Percentiles rank a stretch among this genome's conserved stretches.
Conservation (phyloP, 139 green algal genomes). For the Coccomyxa sp. region DNA sequence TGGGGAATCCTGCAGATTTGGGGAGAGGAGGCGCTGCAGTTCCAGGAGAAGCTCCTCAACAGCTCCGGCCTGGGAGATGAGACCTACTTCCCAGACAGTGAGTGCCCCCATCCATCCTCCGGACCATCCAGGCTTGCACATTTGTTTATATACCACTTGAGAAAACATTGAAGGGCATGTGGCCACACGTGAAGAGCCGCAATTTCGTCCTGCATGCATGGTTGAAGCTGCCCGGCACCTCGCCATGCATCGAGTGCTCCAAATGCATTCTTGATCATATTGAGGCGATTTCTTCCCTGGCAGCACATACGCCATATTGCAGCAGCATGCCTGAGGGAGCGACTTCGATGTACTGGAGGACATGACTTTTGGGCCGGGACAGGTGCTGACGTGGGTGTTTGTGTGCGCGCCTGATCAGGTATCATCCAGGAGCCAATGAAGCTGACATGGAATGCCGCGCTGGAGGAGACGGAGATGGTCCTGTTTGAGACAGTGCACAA, state of each 20-base stretch:
- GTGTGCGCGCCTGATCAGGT: background rate
- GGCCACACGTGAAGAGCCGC: no score
- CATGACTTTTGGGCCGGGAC: no score
- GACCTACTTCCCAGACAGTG: slow-evolving; percentile 85
- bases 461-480: slow-evolving; percentile 67
- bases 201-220: no score
- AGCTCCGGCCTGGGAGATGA: slow-evolving; percentile 84
- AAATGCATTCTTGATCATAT: no score
- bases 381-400: no score
- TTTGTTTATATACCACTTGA: background rate
- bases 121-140: background rate
- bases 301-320: no score
- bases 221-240: no score
- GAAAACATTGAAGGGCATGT: background rate
- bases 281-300: no score
- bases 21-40: slow-evolving; percentile 69
- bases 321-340: no score
- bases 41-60: slow-evolving; percentile 87
- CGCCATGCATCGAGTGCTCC: no score
- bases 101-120: background rate
- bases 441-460: background rate
- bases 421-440: slow-evolving; percentile 12
- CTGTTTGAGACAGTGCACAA: slow-evolving; percentile 67
- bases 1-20: slow-evolving; percentile 37
- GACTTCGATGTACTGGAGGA: no score